Percentiles rank a stretch among this genome's conserved stretches.
These are phyloP conservation scores for Geotrichum carabidarum DNA, from an alignment of 1,139 yeast genomes.

Conservation along the genomic window DNA sequence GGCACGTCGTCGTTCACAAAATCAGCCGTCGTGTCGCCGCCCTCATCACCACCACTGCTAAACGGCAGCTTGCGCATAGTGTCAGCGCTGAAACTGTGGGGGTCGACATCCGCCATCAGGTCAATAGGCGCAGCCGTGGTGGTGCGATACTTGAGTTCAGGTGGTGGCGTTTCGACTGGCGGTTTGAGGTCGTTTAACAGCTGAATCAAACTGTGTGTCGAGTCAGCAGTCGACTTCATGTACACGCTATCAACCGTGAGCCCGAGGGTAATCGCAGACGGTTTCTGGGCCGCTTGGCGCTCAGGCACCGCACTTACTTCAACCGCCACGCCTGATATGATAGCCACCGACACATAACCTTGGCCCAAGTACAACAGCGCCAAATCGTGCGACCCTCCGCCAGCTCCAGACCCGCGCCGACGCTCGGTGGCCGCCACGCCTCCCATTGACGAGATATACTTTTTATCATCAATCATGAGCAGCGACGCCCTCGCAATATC, in stretches of 20 bases:
- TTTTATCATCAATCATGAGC: constrained; percentile 31
- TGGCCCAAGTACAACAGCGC: constrained; percentile 11
- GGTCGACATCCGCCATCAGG: constrained; percentile 37
- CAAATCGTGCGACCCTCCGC: constrained; percentile 1
- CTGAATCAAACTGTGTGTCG: constrained; percentile 65
- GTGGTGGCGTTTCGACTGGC: constrained; percentile 44
- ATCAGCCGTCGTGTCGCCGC: constrained; percentile 23
- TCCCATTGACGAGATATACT: constrained; percentile 15
- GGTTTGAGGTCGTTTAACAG: constrained; percentile 65
- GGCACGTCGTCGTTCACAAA: constrained; percentile 31
- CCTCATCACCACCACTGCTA: no score
- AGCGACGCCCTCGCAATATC: constrained; percentile 29
- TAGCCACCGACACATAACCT: constrained; percentile 16
- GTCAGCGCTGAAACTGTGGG: constrained; percentile 3
- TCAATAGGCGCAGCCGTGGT: constrained; percentile 23
- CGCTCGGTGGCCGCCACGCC: constrained; percentile 9
- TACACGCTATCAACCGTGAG: constrained; percentile 9
- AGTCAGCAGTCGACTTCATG: constrained; percentile 70
- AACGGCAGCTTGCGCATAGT: background rate
- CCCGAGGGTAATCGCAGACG: constrained; percentile 6
- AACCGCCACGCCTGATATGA: constrained; percentile 1
- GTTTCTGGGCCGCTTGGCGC: background rate
- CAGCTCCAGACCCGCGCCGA: background rate
- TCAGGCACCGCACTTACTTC: background rate
- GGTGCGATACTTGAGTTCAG: constrained; percentile 42